Conservation (phyloP, 768 basidiomycete species). For the Baorangia bicolor region DNA sequence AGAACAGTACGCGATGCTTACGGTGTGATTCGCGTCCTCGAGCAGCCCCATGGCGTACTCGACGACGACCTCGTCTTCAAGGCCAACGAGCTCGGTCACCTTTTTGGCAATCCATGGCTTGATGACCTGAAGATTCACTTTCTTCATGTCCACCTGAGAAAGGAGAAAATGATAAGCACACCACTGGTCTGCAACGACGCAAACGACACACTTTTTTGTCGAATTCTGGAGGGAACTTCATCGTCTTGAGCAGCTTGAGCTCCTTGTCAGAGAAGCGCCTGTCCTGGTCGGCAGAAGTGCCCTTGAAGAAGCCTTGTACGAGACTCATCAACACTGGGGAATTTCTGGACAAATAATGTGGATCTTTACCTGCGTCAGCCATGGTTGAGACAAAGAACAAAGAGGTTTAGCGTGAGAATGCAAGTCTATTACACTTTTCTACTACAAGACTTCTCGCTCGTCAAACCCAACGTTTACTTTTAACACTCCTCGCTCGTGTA, state of each 20-base stretch:
- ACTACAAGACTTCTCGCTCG: slow-evolving; percentile 30
- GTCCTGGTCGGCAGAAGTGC: slow-evolving; percentile 88
- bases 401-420: slow-evolving; percentile 19
- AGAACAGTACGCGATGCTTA: slow-evolving; percentile 35
- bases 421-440: background rate
- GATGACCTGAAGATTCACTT: slow-evolving; percentile 91
- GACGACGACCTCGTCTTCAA: slow-evolving; percentile 96
- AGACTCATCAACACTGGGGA: slow-evolving; percentile 3
- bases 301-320: slow-evolving; percentile 77
- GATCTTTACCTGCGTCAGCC: slow-evolving; percentile 56
- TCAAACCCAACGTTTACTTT: slow-evolving; percentile 32
- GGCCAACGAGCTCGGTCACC: slow-evolving; percentile 83
- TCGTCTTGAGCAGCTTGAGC: slow-evolving; percentile 78
- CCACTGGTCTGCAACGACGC: background rate
- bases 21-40: slow-evolving; percentile 83
- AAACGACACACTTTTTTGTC: slow-evolving; percentile 67
- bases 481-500: slow-evolving; percentile 29
- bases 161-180: background rate
- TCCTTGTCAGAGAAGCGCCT: slow-evolving; percentile 95
- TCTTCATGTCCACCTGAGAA: slow-evolving; percentile 84
- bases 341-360: slow-evolving; percentile 15
- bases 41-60: slow-evolving; percentile 95
- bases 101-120: slow-evolving; percentile 95
- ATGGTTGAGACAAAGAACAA: slow-evolving; percentile 33
- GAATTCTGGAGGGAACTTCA: slow-evolving; percentile 90